These are phyloP conservation scores for Groenewaldozyma tartarivorans DNA, from an alignment of 805 yeast genomes.

Conservation along the genomic window DNA sequence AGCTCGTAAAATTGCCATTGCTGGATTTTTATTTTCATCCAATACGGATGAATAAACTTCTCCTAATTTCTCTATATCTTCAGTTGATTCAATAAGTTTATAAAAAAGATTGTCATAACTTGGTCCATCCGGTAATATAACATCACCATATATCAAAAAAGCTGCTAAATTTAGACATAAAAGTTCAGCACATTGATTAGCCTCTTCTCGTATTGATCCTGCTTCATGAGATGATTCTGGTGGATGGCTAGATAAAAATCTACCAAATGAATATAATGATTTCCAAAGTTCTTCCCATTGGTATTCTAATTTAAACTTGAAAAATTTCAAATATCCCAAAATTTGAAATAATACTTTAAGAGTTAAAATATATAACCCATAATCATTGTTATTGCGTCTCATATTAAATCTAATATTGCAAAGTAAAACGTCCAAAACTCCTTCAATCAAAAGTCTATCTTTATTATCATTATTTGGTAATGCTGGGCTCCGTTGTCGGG, in stretches of 20 bases:
- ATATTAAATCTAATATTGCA: constrained; percentile 26
- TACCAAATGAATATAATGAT: constrained; percentile 23
- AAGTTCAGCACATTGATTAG: constrained; percentile 12
- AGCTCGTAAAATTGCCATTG: constrained; percentile 18
- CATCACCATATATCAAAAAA: constrained; percentile 25
- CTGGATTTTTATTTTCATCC: background rate
- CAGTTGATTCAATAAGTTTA: constrained; percentile 21
- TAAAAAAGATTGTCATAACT: constrained; percentile 27
- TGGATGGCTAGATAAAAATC: constrained; percentile 19
- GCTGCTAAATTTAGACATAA: constrained; percentile 19
- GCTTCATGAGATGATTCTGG: constrained; percentile 1
- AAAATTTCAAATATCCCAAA: constrained; percentile 11
- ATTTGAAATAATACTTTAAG: constrained; percentile 19
- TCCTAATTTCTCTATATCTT: constrained; percentile 17
- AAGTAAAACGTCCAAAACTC: constrained; percentile 26
- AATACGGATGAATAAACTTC: constrained; percentile 8
- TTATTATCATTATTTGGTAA: constrained; percentile 19
- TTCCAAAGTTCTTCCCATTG: constrained; percentile 33
- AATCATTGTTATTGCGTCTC: constrained; percentile 20
- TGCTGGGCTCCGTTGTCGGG: constrained; percentile 19
- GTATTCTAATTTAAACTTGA: constrained; percentile 18
- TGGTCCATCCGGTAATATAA: constrained; percentile 23
- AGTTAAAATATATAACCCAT: constrained; percentile 21
- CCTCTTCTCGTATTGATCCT: constrained; percentile 3
- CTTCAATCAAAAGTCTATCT: constrained; percentile 24